Evolutionary conservation across 2,329 filamentous ascomycete species (phyloP), one percentile per base, ranked within the genome.

Genomic region (Aspergillus fumigatiaffinis): DNA sequence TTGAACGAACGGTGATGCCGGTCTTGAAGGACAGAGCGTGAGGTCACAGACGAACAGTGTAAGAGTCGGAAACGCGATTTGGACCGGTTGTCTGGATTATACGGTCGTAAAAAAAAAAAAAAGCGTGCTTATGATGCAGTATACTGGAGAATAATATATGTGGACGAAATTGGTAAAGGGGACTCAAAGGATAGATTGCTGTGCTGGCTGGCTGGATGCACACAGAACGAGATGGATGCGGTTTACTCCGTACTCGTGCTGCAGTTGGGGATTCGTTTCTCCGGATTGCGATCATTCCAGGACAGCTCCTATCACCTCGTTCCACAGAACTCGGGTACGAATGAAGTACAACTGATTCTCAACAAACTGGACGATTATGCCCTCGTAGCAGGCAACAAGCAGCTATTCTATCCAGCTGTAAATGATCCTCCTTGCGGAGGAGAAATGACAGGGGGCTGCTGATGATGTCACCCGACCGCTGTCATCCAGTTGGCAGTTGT

Each of bases 401-500:
- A 17, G 14, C 32, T 38, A 17, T 17, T 17, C 32, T 38, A 38
- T 38, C 32, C 6, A 38, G 32, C 14, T 38, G 14, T 17, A 38
- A 38, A n/a, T 38, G 32, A 17, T 17, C 14, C 14, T 38, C 8
- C 32, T 17, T 17, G 32, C 50, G 42, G 51, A 35, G 32, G 49
- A 52, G 21, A 52, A 35, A 35, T 55, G 48, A 58, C 35, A 44
- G 35, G 53, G 52, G 1, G 29, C n/a, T 35, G 60, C 48, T 53
- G 59, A 68, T 68, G 66, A 68, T 68, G 66, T 68, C 66, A 68
- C 64, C 53, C 54, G 64, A 62, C 51, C 47, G 41, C 25, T 20
- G 25, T 26, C 14, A 17, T 38, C 32, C 32, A 17, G 4, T 32
- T 14, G 32, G 14, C 32, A 17, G 4, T 32, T 14, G 32, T n/a